Base-by-base conservation (phyloP, 2,329 filamentous ascomycete species). In the Penicillium sp. region DNA sequence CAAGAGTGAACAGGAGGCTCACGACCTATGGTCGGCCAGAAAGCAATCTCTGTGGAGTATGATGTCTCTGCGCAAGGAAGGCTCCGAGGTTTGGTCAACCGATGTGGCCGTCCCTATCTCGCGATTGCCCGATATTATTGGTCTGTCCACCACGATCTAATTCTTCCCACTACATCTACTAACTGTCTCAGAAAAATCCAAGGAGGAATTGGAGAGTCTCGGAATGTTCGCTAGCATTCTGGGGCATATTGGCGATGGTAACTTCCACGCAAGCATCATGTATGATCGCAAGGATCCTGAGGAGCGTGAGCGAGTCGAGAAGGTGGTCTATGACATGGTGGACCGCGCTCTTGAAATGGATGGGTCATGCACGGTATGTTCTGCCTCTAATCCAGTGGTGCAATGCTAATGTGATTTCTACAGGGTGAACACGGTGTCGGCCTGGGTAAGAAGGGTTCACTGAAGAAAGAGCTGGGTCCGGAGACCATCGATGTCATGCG, bases 241-340 rank as follows among this genome's bases (percentile, higher is more conserved):
- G 4, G 92, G 92, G 3, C 92, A 96, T 66, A 87, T 96, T 51
- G 92, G 92, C 12, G 92, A 96, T 67, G 92, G 92, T 34, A 96
- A 96, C 72, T 96, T 96, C 76, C 92, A 96, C 70, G 87, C 92
- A 69, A 89, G 87, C 67, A 94, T 96, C 73, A 87, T 96, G 74
- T 96, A 95, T 70, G 84, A 94, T 72, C 82, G 82, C 24, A 80
- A 78, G 23, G 79, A 91, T 50, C 80, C 83, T 3, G 83, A 79
- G 24, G 88, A 96, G 72, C 82, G 82, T 51, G 85, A 81, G 39
- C 88, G 87, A 60, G 90, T 94, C 1, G 89, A 94, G 68, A 81
- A 79, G 49, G 90, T 89, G 58, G 90, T 96, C 43, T 85, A 92
- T 67, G 87, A 90, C 62, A 96, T 96, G 91, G 90, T 96, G 18